A percentile compares a stretch with the other conserved stretches of the same genome.
These are phyloP conservation scores for Beauveria medogensis DNA, from an alignment of 2,329 filamentous ascomycete species.

Conservation along the genomic window DNA sequence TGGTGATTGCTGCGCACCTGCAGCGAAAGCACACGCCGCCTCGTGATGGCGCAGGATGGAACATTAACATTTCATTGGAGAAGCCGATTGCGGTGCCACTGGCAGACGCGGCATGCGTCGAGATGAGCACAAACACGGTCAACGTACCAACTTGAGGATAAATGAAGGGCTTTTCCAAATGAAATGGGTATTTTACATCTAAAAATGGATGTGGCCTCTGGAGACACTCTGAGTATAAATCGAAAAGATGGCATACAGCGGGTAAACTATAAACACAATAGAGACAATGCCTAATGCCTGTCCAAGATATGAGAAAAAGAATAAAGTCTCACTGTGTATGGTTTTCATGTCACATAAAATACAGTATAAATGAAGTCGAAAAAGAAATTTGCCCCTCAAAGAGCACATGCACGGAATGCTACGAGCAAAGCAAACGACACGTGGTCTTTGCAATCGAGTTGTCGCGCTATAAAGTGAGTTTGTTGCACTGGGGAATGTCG, in stretches of 20 bases:
- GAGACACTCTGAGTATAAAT: neutral
- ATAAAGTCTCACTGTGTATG: constrained; percentile 7
- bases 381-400: neutral
- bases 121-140: constrained; percentile 30
- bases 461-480: constrained; percentile 18
- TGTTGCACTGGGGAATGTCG: constrained; percentile 58
- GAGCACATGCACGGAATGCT: neutral
- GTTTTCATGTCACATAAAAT: constrained; percentile 12
- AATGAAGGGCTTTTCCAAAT: neutral
- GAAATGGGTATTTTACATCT: neutral
- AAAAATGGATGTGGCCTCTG: neutral
- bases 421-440: neutral
- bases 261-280: neutral
- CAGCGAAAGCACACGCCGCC: constrained; percentile 14
- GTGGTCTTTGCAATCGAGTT: neutral
- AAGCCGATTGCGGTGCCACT: constrained; percentile 68
- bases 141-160: neutral
- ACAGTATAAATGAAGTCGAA: neutral
- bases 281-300: neutral
- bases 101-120: constrained; percentile 63
- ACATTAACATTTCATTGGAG: constrained; percentile 54
- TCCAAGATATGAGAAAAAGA: neutral
- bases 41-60: constrained; percentile 29
- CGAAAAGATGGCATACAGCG: neutral
- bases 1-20: constrained; percentile 37